Evolutionary conservation across 176 grass and related monocot species (phyloP), one percentile per base, ranked within the genome.

Genomic region (Musa itinerans): DNA sequence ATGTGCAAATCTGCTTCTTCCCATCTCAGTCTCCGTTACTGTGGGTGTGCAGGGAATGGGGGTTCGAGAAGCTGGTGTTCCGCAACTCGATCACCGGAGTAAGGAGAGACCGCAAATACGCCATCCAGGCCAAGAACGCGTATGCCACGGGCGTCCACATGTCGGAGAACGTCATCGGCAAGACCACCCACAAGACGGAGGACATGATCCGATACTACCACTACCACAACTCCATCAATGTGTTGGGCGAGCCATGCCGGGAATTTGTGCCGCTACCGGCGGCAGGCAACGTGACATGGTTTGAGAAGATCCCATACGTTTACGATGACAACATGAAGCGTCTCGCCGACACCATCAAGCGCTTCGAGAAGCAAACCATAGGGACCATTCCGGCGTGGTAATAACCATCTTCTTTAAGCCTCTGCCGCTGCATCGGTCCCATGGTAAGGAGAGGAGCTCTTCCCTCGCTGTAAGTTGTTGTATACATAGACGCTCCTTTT

Each of bases 181-280:
- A 97, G 61, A 93, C 94, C 69, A 97, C 90, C 1, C 94, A 97
- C 86, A 97, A 93, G 75, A 93, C 94, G 0, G 94, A 97, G 76
- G 85, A 88, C 24, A 85, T 97, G 71, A 91, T 97, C 54, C 80
- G 86, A 1, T 97, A 97, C 82, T 97, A 97, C 78, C 94, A 97
- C 73, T 97, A 97, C 82, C 94, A 97, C 78, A 93, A 93, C 43
- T 89, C 94, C 12, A 97, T 97, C 74, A 97, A 97, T 48, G 88
- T 91, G 0, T 77, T 89, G 1, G 80, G 86, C 5, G 90, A 97
- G 68, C 78, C 89, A 10, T 97, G 94, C 78, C 86, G 74, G 1
- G 86, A 90, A 73, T 84, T 97, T 52, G 85, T 86, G 63, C 65
- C 84, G 1, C n/a, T 93, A 26, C 90, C 90, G 0, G 74, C 80